These are phyloP conservation scores for Sporisorium reilianum DNA, from an alignment of 1,284 basidiomycete species.

Conservation along the genomic window DNA sequence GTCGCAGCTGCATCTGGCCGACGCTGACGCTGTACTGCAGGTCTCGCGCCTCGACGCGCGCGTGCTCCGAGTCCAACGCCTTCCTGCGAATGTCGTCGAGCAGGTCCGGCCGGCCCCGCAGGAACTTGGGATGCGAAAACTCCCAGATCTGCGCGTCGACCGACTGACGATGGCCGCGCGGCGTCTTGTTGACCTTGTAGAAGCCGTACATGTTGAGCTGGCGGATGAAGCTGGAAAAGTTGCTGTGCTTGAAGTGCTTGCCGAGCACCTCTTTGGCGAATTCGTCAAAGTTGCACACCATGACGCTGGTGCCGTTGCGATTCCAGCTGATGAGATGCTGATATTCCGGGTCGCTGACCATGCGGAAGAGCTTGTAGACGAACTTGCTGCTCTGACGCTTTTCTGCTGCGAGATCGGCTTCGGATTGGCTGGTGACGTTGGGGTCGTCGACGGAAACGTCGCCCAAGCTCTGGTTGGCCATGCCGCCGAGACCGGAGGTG, in stretches of 20 bases:
- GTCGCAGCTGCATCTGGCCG: slow-evolving; percentile 60
- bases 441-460: slow-evolving; percentile 43
- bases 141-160: slow-evolving; percentile 87
- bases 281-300: slow-evolving; percentile 66
- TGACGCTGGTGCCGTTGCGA: slow-evolving; percentile 57
- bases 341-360: slow-evolving; percentile 61
- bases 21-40: slow-evolving; percentile 62
- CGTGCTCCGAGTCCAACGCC: slow-evolving; percentile 71
- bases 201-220: slow-evolving; percentile 82
- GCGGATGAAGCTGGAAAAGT: slow-evolving; percentile 89
- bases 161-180: slow-evolving; percentile 80
- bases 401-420: slow-evolving; percentile 49
- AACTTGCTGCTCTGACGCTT: slow-evolving; percentile 59
- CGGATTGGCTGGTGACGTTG: slow-evolving; percentile 39
- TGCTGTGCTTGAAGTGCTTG: slow-evolving; percentile 70
- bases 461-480: slow-evolving; percentile 34
- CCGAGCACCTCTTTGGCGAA: slow-evolving; percentile 68
- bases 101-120: slow-evolving; percentile 82
- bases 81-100: slow-evolving; percentile 88
- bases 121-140: slow-evolving; percentile 87
- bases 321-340: slow-evolving; percentile 64
- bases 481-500: slow-evolving; percentile 25
- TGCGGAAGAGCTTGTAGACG: slow-evolving; percentile 62
- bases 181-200: slow-evolving; percentile 75
- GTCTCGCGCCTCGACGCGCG: slow-evolving; percentile 57